Percentiles rank a stretch among this genome's conserved stretches.
Conservation (phyloP, 345 rosid species). For the Euphorbia pulcherrima region DNA sequence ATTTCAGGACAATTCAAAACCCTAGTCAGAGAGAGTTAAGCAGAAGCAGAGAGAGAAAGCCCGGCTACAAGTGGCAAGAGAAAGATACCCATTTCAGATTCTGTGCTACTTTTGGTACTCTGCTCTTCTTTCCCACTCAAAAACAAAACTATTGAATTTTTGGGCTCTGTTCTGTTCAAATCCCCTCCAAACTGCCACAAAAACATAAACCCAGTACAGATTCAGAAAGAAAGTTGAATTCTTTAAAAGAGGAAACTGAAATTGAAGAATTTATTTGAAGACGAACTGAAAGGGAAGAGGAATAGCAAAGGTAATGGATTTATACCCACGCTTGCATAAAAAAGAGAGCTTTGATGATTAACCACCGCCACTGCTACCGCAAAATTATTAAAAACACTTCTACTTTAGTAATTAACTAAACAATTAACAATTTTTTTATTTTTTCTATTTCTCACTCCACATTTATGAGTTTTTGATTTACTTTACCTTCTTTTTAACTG, state of each 20-base stretch:
- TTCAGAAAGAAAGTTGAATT: constrained; percentile 6
- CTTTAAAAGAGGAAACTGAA: constrained; percentile 3
- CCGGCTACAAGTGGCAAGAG: constrained; percentile 46
- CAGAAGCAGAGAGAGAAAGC: constrained; percentile 30
- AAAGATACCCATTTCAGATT: constrained; percentile 83
- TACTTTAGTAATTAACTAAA: background rate
- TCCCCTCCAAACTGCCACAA: constrained; percentile 20
- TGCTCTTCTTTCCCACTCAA: constrained; percentile 30
- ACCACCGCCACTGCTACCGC: constrained; percentile 80
- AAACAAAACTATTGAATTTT: constrained; percentile 35
- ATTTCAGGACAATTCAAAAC: constrained; percentile 64
- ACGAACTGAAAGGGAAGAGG: constrained; percentile 28
- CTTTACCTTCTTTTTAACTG: background rate
- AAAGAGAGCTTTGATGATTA: constrained; percentile 88
- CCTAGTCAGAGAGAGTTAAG: constrained; percentile 67
- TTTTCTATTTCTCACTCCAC: background rate
- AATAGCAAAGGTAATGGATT: constrained; percentile 53
- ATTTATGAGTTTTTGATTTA: background rate
- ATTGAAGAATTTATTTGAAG: constrained; percentile 15
- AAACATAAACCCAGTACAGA: constrained; percentile 4
- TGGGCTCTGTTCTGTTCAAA: constrained; percentile 31
- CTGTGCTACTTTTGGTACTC: constrained; percentile 56
- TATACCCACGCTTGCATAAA: constrained; percentile 98
- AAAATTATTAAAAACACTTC: constrained; percentile 29
- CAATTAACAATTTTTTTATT: no score